Conservation (phyloP, 2,329 filamentous ascomycete genomes). For the Beauveria bassiana region DNA sequence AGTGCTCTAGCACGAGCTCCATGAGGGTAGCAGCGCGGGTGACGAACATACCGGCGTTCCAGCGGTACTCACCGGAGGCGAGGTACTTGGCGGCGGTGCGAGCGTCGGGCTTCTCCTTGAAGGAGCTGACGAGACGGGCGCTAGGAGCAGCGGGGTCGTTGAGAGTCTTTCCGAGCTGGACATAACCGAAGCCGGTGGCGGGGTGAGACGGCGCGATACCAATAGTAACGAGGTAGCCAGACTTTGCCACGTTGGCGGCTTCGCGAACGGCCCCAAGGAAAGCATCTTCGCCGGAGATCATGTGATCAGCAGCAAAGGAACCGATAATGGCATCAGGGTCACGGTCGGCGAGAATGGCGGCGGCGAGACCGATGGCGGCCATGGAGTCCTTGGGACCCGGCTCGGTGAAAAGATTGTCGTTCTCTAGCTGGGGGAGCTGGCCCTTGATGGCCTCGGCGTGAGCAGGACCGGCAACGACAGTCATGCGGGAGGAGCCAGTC, state of each 20-base stretch:
- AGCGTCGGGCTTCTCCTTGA: conserved; percentile 22
- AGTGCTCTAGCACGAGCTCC: conserved; percentile 19
- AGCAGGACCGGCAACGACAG: conserved; percentile 19
- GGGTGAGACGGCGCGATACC: conserved; percentile 21
- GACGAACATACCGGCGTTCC: conserved; percentile 22
- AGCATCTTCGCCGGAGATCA: conserved; percentile 21
- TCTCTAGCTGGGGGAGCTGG: conserved; percentile 18
- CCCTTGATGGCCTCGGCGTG: conserved; percentile 19
- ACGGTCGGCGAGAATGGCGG: conserved; percentile 18
- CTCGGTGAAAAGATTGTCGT: conserved; percentile 19
- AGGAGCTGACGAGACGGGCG: conserved; percentile 19
- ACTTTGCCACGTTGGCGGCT: conserved; percentile 20
- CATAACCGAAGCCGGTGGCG: conserved; percentile 21
- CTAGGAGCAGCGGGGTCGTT: conserved; percentile 15
- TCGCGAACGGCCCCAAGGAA: conserved; percentile 20
- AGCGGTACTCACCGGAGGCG: conserved; percentile 20
- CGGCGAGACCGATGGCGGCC: conserved; percentile 21
- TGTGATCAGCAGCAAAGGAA: conserved; percentile 21
- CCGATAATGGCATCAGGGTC: conserved; percentile 20
- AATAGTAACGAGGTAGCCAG: conserved; percentile 21
- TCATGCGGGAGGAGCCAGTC: conserved; percentile 19
- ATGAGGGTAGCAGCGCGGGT: conserved; percentile 20
- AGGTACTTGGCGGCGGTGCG: conserved; percentile 21
- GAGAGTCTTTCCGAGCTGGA: conserved; percentile 19
- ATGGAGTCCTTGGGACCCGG: conserved; percentile 22